Evolutionary conservation across 148 eudicot species (phyloP).

Genomic region (Vaccinium vitisidaea): DNA sequence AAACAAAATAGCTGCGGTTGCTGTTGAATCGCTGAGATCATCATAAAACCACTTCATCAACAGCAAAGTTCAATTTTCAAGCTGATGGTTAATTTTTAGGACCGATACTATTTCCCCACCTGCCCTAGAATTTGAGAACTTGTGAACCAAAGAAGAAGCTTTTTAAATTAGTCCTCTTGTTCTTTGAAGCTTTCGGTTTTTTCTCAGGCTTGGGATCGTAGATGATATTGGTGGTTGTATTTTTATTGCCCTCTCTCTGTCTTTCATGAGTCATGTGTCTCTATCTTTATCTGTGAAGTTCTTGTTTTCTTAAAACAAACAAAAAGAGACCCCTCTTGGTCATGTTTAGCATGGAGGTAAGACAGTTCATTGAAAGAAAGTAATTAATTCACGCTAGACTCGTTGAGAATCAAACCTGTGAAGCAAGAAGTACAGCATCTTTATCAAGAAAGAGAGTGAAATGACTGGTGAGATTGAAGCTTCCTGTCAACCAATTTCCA

Average conservation of each 20-base stretch:
- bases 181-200: not conserved
- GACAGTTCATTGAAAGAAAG: not conserved
- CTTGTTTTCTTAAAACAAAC: not conserved
- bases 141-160: not conserved
- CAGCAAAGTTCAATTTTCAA: not conserved
- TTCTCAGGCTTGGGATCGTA: not conserved
- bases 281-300: not conserved
- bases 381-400: too few species aligned
- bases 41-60: not conserved
- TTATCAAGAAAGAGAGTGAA: slow-evolving; percentile 76
- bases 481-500: slow-evolving; percentile 91
- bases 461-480: slow-evolving; percentile 90
- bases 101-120: not conserved
- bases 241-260: not conserved
- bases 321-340: not conserved
- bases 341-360: not conserved
- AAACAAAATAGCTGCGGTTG: not conserved
- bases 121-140: not conserved
- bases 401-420: slow-evolving; percentile 51
- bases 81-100: not conserved
- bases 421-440: slow-evolving; percentile 91
- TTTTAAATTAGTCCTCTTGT: not conserved
- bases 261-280: not conserved
- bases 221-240: not conserved
- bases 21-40: not conserved